Base-by-base conservation (phyloP, 129 eudicot genomes). In the Erigeron canadensis region DNA sequence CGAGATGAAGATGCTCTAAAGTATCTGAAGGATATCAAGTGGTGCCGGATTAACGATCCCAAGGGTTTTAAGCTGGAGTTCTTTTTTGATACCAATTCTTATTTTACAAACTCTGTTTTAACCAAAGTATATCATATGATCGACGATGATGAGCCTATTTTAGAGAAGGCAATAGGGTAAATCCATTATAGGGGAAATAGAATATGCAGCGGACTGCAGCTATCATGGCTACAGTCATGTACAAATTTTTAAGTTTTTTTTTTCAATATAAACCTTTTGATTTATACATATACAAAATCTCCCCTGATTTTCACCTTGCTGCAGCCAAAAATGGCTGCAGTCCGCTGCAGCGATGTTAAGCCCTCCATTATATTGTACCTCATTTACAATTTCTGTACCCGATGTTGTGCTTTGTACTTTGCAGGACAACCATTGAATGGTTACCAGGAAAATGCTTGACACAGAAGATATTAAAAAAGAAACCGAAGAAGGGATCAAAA, bases 161-260 rank as follows among this genome's bases (percentile, higher is more conserved):
- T 94, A 62, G 99, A 94, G 91, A 94, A 90, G 77, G 97, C 99
- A 21, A 86, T 89, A 73, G 98, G 98, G 98, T 93, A 83, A 82
- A 21, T 13, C 56, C 41, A 18, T 70, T n/a, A n/a, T n/a, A n/a
- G n/a, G n/a, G n/a, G n/a, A n/a, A n/a, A n/a, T n/a, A n/a, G n/a
- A n/a, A n/a, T n/a, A n/a, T n/a, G n/a, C n/a, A n/a, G n/a, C n/a
- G n/a, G n/a, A n/a, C n/a, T n/a, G n/a, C n/a, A n/a, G n/a, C n/a
- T n/a, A n/a, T n/a, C n/a, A n/a, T n/a, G n/a, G n/a, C n/a, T n/a
- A n/a, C n/a, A n/a, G n/a, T n/a, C n/a, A n/a, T n/a, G n/a, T n/a
- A n/a, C n/a, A n/a, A n/a, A n/a, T n/a, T n/a, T n/a, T n/a, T n/a
- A n/a, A n/a, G n/a, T n/a, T n/a, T n/a, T n/a, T n/a, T n/a, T n/a